A percentile compares a stretch with the other conserved stretches of the same genome.
Evolutionary conservation across 306 rosid genomes (phyloP).

Genomic region (Abrus pulchellus): DNA sequence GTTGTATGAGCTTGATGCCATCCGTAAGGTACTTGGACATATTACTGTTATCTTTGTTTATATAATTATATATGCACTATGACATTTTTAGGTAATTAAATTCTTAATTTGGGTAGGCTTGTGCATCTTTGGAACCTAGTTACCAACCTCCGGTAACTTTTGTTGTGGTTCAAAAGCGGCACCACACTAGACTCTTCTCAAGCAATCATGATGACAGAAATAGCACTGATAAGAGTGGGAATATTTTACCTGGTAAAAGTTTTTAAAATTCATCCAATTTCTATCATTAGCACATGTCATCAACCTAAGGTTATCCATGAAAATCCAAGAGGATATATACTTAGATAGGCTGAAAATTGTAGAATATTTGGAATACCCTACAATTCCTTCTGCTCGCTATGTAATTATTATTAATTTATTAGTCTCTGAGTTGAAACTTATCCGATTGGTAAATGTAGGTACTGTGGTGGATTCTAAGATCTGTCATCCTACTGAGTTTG

Average conservation of each 20-base stretch:
- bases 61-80: background rate
- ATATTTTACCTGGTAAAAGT: conserved; percentile 73
- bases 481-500: conserved; percentile 87
- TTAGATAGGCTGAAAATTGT: background rate
- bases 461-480: conserved; percentile 88
- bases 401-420: background rate
- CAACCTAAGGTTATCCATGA: background rate
- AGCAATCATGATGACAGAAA: conserved; percentile 67
- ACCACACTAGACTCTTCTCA: conserved; percentile 77
- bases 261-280: background rate
- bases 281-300: background rate
- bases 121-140: conserved; percentile 79
- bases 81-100: conserved; percentile 4
- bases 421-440: background rate
- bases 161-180: conserved; percentile 85
- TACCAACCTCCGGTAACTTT: conserved; percentile 90
- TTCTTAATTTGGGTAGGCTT: conserved; percentile 61
- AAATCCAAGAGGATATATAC: background rate
- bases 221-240: conserved; percentile 74
- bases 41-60: background rate
- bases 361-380: background rate
- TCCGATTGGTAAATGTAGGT: conserved; percentile 56
- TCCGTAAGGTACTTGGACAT: conserved; percentile 63
- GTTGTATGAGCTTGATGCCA: conserved; percentile 79
- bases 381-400: background rate